Percentiles rank a stretch among this genome's conserved stretches.
Evolutionary conservation across 495 filamentous ascomycete genomes (phyloP).

Genomic region (Neurospora sp.): DNA sequence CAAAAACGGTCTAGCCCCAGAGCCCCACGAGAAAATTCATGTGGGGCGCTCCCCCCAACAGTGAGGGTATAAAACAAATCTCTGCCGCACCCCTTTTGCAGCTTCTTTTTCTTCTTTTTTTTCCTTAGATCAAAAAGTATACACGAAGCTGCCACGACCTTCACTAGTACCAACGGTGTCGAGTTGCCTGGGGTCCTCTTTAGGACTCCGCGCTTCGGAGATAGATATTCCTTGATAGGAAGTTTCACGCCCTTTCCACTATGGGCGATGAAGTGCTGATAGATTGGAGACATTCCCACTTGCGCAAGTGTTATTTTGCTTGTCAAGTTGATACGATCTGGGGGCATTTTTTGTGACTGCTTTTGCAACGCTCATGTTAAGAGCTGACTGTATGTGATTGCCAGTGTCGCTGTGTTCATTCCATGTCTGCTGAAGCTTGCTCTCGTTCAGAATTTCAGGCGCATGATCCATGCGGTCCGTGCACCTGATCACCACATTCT

Average conservation of each 20-base stretch:
- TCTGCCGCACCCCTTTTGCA: background rate
- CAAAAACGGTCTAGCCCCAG: background rate
- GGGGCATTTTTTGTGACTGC: background rate
- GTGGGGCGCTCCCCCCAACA: background rate
- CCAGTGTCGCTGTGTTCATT: conserved; percentile 2
- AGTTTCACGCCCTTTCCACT: conserved; percentile 34
- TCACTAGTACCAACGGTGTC: conserved; percentile 40
- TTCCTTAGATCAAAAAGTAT: conserved; percentile 45
- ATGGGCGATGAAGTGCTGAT: conserved; percentile 39
- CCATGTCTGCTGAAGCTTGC: background rate
- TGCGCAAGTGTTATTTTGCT: background rate
- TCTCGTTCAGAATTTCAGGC: background rate
- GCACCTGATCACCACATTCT: background rate
- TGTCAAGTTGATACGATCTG: background rate
- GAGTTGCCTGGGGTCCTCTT: conserved; percentile 37
- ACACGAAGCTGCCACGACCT: conserved; percentile 43
- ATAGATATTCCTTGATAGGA: conserved; percentile 42
- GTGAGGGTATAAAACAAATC: conserved; percentile 1
- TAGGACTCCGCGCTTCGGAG: conserved; percentile 35
- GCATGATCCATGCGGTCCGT: background rate
- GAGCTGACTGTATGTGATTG: background rate
- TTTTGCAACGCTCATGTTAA: background rate
- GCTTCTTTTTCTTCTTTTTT: conserved; percentile 15
- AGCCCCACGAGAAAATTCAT: background rate
- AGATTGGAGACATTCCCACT: conserved; percentile 26